Evolutionary conservation across 192 early-diverging fungal species (phyloP), one percentile per base, ranked within the genome.

Genomic region (Coemansia sp.): DNA sequence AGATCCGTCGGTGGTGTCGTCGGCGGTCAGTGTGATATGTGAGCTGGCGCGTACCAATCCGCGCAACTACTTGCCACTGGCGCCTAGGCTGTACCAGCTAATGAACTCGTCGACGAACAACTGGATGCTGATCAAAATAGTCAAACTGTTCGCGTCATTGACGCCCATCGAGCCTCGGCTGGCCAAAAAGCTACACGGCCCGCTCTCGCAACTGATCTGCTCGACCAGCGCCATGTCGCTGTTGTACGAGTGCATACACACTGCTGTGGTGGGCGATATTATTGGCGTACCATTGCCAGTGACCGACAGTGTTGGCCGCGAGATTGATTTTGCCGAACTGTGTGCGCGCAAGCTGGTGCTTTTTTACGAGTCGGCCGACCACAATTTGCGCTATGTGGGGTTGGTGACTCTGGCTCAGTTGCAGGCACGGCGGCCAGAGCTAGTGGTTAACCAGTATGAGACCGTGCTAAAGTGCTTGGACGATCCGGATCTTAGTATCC

Each of bases 111-210:
- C 91, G 4, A 86, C 87, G 15, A 98, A 99, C 82, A 99, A 98
- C 74, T 99, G 98, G 98, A 96, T 98, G 91, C 89, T 96, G n/a
- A 99, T 99, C 80, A 99, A 99, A 74, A 95, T 99, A 42, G 94
- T 98, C 71, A 99, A 99, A 78, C 84, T 99, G 76, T 98, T 99
- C 86, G 93, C 93, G 11, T 88, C 91, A 6, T 84, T 99, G 67
- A 91, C 94, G 27, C 94, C 96, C 11, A 86, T 93, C 3, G 98
- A 99, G 78, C 98, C 98, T 21, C 88, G 98, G 27, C 77, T 99
- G 67, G 89, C 90, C 34, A 94, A 94, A 58, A 98, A 98, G 72
- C 85, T 99, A 2, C 77, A 94, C 27, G 88, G 86, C 14, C 92
- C 95, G 5, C 86, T 99, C 31, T 89, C 93, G 3, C 87, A 90